Evolutionary conservation across 352 stramenopile genomes (phyloP), one percentile per base, ranked within the genome.

Genomic region (Pythium guiyangense): DNA sequence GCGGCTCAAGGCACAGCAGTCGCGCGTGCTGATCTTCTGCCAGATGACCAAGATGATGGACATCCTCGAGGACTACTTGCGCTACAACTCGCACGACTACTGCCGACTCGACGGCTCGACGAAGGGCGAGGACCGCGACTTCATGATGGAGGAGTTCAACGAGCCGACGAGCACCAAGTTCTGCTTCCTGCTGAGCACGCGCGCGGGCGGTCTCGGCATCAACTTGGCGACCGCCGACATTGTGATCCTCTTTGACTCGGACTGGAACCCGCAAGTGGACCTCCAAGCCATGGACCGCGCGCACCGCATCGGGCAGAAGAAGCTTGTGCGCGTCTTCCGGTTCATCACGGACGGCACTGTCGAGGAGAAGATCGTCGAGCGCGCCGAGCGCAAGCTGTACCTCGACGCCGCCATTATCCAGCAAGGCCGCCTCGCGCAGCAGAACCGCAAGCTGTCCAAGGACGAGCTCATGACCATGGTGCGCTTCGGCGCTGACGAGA

Each of bases 1-100:
- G 1, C 85, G 86, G 52, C 73, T 98, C 8, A 92, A 90, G 63
- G 74, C 72, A 0, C 86, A 97, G 62, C 81, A 90, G 31, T 96
- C 84, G 45, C 86, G 93, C 20, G 93, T 99, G 26, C 75, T 99
- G 18, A 99, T 99, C 68, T 99, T 99, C 70, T 99, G 94, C 60
- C 97, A 99, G 72, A 99, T 99, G 97, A 99, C 97, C 45, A 95
- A 96, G 35, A 97, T 99, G 75, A 97, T 99, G 80, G 96, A 98
- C 52, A 99, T 99, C 66, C 60, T 99, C 22, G 97, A 99, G 69
- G 97, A 99, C 73, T 99, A 99, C 67, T 97, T 99, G 86, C 77
- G 86, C 3, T 95, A 86, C 70, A 86, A 88, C 51, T 62, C 62
- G 49, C 81, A 94, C 66, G 84, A 92, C 14, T 95, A 95, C 70